These are phyloP conservation scores for Apiospora aurea DNA, from an alignment of 2,329 filamentous ascomycete species.

Conservation along the genomic window DNA sequence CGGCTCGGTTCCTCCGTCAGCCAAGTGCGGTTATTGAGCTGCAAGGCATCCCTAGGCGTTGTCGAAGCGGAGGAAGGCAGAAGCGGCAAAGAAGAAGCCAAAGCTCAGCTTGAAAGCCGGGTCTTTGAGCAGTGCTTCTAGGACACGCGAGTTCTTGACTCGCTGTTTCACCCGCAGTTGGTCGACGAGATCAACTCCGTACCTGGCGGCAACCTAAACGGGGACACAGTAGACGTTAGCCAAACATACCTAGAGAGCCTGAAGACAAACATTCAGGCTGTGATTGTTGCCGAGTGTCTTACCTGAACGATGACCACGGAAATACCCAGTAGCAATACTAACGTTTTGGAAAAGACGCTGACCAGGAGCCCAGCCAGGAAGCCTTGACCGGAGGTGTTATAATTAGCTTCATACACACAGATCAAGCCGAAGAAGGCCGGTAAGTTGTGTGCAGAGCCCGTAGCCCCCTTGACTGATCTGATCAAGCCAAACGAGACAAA, in stretches of 20 bases:
- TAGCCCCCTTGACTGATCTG: not conserved
- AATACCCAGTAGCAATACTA: constrained; percentile 72
- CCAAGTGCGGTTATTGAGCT: constrained; percentile 40
- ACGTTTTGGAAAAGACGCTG: constrained; percentile 73
- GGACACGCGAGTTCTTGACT: constrained; percentile 48
- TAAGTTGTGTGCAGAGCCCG: not conserved
- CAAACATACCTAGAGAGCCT: not conserved
- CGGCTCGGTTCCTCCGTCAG: not conserved
- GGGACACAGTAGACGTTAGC: not conserved
- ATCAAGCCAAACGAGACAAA: not conserved
- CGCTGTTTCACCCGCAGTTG: constrained; percentile 42
- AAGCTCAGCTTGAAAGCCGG: constrained; percentile 74
- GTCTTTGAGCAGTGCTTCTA: constrained; percentile 61
- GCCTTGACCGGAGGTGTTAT: constrained; percentile 48
- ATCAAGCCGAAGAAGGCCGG: not conserved
- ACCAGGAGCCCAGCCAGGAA: constrained; percentile 70
- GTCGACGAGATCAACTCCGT: constrained; percentile 43
- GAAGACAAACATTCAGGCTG: constrained; percentile 23
- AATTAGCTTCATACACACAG: not conserved
- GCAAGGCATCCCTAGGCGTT: not conserved
- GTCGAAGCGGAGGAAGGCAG: constrained; percentile 63
- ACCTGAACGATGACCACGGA: constrained; percentile 70
- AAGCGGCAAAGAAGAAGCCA: constrained; percentile 74
- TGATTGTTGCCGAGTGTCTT: constrained; percentile 30
- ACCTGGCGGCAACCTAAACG: constrained; percentile 42